These are phyloP conservation scores for Talaromyces sp. DNA, from an alignment of 2,329 filamentous ascomycete genomes.

Conservation along the genomic window DNA sequence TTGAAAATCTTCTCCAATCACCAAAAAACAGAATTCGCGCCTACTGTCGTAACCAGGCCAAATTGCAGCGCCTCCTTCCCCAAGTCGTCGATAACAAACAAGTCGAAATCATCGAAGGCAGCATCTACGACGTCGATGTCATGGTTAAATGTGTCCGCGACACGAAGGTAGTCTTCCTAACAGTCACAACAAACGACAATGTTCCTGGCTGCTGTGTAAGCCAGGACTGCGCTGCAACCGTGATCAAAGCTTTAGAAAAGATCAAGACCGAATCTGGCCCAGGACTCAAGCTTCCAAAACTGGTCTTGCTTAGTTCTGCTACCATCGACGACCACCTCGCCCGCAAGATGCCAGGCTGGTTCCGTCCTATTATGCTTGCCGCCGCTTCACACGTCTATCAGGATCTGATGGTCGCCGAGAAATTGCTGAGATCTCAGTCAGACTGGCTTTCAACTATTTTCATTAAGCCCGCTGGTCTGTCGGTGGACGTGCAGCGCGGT, in stretches of 20 bases:
- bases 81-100: slow-evolving; percentile 29
- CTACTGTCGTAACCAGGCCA: slow-evolving; percentile 45
- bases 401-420: slow-evolving; percentile 21
- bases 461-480: slow-evolving; percentile 26
- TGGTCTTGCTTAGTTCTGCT: slow-evolving; percentile 47
- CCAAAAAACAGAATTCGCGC: slow-evolving; percentile 33
- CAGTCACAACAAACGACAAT: slow-evolving; percentile 44
- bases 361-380: slow-evolving; percentile 20
- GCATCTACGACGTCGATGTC: slow-evolving; percentile 40
- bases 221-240: slow-evolving; percentile 34
- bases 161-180: slow-evolving; percentile 41
- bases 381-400: slow-evolving; percentile 23
- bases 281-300: slow-evolving; percentile 31
- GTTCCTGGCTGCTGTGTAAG: slow-evolving; percentile 40
- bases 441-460: slow-evolving; percentile 25
- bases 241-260: slow-evolving; percentile 40
- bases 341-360: slow-evolving; percentile 24
- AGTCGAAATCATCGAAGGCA: slow-evolving; percentile 44
- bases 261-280: neutral
- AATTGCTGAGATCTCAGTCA: slow-evolving; percentile 20
- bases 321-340: slow-evolving; percentile 27
- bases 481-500: slow-evolving; percentile 31
- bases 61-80: slow-evolving; percentile 38
- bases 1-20: slow-evolving; percentile 37
- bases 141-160: slow-evolving; percentile 38